Conservation (phyloP, 352 stramenopile species). For the Globisporangium rhizosaccharum region DNA sequence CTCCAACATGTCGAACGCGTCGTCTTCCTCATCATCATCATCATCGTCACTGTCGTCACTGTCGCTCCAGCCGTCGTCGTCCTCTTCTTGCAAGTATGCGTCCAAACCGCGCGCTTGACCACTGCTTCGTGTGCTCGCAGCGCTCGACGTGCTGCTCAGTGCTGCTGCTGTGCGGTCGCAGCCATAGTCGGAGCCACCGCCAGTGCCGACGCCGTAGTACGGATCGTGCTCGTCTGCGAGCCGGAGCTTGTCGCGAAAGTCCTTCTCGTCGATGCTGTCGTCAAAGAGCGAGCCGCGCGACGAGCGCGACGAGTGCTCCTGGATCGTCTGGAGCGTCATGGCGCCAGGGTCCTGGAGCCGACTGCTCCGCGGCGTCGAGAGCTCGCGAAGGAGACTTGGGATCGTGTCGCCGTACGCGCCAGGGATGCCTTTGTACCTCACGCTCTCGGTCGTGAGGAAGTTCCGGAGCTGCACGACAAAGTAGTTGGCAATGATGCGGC, state of each 20-base stretch:
- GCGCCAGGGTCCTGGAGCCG: constrained; percentile 20
- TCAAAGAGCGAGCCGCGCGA: constrained; percentile 17
- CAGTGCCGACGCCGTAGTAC: not conserved
- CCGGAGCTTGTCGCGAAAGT: constrained; percentile 12
- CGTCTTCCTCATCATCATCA: constrained; percentile 6
- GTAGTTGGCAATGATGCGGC: constrained; percentile 39
- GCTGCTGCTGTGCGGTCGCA: not conserved
- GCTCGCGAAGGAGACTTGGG: constrained; percentile 40
- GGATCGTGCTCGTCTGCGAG: constrained; percentile 11
- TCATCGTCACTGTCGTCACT: constrained; percentile 9
- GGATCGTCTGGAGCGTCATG: constrained; percentile 48
- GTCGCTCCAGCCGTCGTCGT: constrained; percentile 18
- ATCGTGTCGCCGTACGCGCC: constrained; percentile 29
- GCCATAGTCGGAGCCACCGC: not conserved
- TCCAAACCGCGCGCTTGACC: not conserved
- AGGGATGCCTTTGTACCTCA: constrained; percentile 34
- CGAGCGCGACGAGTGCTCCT: constrained; percentile 19
- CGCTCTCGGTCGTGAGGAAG: constrained; percentile 53
- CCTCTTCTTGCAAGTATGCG: constrained; percentile 15
- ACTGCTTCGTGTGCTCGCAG: not conserved
- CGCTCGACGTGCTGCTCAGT: not conserved
- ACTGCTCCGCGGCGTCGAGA: constrained; percentile 17
- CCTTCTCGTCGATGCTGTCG: constrained; percentile 15
- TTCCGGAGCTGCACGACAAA: constrained; percentile 50
- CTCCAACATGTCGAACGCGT: not conserved